A percentile compares a stretch with the other conserved stretches of the same genome.
phyloP scores from a whole-genome alignment of 805 yeast genomes.

The Jamesozyma lodderae region DNA sequence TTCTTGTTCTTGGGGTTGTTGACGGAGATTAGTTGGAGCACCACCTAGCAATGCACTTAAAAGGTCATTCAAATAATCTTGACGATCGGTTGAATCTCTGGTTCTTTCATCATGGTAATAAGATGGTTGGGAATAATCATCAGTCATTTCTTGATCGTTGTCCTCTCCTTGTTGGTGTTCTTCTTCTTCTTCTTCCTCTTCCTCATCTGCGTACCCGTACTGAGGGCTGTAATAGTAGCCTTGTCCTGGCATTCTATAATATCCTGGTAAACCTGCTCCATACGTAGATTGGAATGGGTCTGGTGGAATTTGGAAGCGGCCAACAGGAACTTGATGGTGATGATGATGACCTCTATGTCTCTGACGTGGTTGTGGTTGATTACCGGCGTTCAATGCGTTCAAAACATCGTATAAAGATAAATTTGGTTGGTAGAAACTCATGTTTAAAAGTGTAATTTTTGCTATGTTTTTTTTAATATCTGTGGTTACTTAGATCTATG shows the following conservation, averaged over 20 bases:
- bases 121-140: constrained; percentile 12
- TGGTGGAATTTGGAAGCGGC: no score
- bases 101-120: constrained; percentile 16
- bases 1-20: constrained; percentile 4
- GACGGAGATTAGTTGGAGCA: constrained; percentile 5
- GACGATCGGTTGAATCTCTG: constrained; percentile 3
- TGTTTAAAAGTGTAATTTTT: constrained; percentile 2
- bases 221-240: constrained; percentile 24
- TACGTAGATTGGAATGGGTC: constrained; percentile 2
- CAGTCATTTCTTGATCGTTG: constrained; percentile 6
- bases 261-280: no score
- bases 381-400: constrained; percentile 19
- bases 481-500: no score
- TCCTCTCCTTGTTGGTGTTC: constrained; percentile 5
- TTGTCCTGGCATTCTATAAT: constrained; percentile 11
- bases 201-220: constrained; percentile 24
- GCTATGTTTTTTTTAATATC: not conserved
- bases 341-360: constrained; percentile 2
- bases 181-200: constrained; percentile 26
- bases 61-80: constrained; percentile 13
- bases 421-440: constrained; percentile 27
- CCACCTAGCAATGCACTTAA: constrained; percentile 19
- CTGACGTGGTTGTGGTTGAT: constrained; percentile 7
- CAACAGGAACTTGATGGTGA: no score
- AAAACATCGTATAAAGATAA: constrained; percentile 25